A percentile compares a stretch with the other conserved stretches of the same genome.
Conservation (phyloP, 306 rosid genomes). For the Trifolium subterraneum region DNA sequence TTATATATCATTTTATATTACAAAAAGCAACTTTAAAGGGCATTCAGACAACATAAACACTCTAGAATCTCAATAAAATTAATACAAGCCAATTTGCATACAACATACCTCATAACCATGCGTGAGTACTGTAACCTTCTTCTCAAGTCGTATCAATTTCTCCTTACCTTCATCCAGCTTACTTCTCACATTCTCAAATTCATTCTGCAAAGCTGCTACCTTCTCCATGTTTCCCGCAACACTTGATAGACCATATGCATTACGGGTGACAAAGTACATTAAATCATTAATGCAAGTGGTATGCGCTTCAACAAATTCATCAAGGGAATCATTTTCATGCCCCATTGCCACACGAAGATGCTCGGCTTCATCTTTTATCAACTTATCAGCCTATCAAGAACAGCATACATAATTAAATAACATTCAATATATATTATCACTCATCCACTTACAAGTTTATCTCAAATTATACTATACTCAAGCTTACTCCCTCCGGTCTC, state of each 20-base stretch:
- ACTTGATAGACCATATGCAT: conserved; percentile 84
- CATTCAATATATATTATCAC: conserved; percentile 8
- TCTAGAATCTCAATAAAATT: neutral
- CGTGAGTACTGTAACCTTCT: conserved; percentile 73
- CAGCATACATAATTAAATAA: conserved; percentile 32
- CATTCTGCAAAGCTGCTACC: conserved; percentile 84
- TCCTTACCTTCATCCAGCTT: conserved; percentile 82
- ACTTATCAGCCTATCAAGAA: conserved; percentile 70
- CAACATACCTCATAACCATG: conserved; percentile 91
- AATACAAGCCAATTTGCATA: conserved; percentile 8
- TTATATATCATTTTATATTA: conserved; percentile 17
- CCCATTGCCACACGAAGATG: conserved; percentile 86
- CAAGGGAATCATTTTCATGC: conserved; percentile 76
- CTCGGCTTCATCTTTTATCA: conserved; percentile 74
- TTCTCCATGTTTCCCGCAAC: conserved; percentile 91
- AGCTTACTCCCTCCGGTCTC: too few relatives aligned
- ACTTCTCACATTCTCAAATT: conserved; percentile 73
- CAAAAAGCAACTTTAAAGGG: conserved; percentile 26
- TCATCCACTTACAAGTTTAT: neutral
- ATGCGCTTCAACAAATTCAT: conserved; percentile 92
- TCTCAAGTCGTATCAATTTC: conserved; percentile 76
- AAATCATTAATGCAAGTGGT: conserved; percentile 79
- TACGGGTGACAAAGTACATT: conserved; percentile 80
- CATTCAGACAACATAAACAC: conserved; percentile 10
- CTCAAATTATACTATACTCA: conserved; percentile 21